Base-by-base conservation (phyloP, 345 rosid genomes). In the Leavenworthia alabamica region DNA sequence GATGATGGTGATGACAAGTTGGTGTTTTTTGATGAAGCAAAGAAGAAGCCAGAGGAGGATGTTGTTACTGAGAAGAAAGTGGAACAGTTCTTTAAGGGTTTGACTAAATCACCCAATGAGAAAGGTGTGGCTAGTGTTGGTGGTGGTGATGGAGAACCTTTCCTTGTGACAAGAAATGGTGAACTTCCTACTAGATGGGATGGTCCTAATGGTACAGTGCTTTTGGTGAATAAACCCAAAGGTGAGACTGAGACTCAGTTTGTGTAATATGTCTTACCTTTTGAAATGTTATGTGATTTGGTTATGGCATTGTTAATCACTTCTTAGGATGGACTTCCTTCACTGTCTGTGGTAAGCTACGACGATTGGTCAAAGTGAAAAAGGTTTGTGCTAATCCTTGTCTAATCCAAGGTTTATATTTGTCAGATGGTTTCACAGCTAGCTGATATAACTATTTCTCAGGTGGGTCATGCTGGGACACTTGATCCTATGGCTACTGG, bases 401-500 rank as follows among this genome's bases (percentile, higher is more conserved):
- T 28, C 15, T 49, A 9, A 23, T 58, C 16, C 62, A 51, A 58
- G 10, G 10, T 26, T 49, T 33, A 27, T 33, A 49, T 7, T 32
- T 48, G 11, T 47, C n/a, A n/a, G n/a, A n/a, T 0, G 1, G 20
- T 11, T 27, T 26, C 32, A 26, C 43, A 22, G 29, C 35, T 64
- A 9, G 32, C 66, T 71, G 19, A 42, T 33, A n/a, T n/a, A n/a
- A 50, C 67, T 31, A 6, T 26, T 32, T 44, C 14, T 49, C 62
- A 93, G 99, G 99, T 93, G 24, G 99, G 96, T 60, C 97, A 89
- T 77, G 97, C 97, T 73, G 99, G 97, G 56, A 89, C 99, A 3
- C 96, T 89, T 70, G 99, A 93, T 81, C 99, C 99, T 36, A 87
- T 89, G 99, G 97, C 99, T 71, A 85, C 97, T 54, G 99, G 96